Evolutionary conservation across 352 stramenopile genomes (phyloP).

Genomic region (Salisapilia sapeloensis): DNA sequence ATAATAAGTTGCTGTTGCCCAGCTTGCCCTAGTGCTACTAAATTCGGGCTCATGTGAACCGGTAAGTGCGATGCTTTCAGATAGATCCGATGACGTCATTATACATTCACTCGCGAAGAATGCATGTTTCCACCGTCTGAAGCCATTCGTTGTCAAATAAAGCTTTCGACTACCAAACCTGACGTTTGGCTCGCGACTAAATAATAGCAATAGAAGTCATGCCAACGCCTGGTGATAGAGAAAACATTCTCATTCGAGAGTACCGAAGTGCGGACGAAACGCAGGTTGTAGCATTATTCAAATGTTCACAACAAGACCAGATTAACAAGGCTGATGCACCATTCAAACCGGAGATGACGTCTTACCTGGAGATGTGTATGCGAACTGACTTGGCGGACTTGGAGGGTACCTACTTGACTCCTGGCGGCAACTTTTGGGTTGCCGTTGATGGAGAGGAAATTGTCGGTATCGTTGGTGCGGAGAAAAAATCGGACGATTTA

Average conservation of each 20-base stretch:
- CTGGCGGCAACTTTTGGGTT: conserved; percentile 29
- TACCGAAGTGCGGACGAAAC: conserved; percentile 4
- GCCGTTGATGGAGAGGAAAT: conserved; percentile 2
- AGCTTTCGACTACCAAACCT: no score
- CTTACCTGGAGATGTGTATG: conserved; percentile 11
- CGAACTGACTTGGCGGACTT: conserved; percentile 7
- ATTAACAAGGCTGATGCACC: not conserved
- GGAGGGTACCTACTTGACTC: conserved; percentile 11
- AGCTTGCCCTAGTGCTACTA: no score
- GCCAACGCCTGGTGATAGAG: no score
- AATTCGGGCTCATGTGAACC: no score
- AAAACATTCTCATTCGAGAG: conserved; percentile 7
- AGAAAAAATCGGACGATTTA: conserved; percentile 9
- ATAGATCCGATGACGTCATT: no score
- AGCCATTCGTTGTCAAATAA: no score
- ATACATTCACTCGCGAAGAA: no score
- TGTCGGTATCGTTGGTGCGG: conserved; percentile 19
- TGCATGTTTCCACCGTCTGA: no score
- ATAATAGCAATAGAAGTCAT: no score
- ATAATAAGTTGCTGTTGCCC: no score
- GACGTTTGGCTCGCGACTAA: no score
- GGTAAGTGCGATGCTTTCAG: no score
- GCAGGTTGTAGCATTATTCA: conserved; percentile 7
- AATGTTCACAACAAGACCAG: conserved; percentile 4
- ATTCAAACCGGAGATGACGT: conserved; percentile 5